Evolutionary conservation across 2,329 filamentous ascomycete species (phyloP).

Genomic region (Amauroascus niger): DNA sequence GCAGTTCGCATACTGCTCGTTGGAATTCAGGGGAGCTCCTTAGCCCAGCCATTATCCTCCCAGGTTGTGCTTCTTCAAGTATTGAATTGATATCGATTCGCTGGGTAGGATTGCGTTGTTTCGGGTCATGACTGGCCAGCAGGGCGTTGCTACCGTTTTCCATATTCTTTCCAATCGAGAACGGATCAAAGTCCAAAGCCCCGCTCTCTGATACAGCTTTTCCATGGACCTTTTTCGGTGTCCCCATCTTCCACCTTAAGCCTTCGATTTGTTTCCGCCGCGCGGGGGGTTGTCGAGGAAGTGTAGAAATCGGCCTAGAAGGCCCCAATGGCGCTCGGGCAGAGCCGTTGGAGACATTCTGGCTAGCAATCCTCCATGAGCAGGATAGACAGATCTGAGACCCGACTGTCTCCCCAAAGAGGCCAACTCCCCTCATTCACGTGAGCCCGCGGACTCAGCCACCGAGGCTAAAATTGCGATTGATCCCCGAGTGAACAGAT

Average conservation of each 20-base stretch:
- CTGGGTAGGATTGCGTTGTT: slow-evolving; percentile 6
- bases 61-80: slow-evolving; percentile 32
- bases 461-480: neutral
- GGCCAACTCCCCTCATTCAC: slow-evolving; percentile 22
- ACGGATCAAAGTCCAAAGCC: neutral
- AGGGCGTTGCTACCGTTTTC: neutral
- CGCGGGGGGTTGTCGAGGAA: slow-evolving; percentile 3
- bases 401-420: slow-evolving; percentile 23
- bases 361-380: slow-evolving; percentile 16
- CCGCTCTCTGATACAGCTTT: neutral
- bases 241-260: neutral
- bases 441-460: neutral
- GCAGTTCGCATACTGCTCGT: slow-evolving; percentile 33
- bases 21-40: slow-evolving; percentile 25
- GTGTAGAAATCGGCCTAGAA: slow-evolving; percentile 4
- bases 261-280: slow-evolving; percentile 1
- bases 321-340: neutral
- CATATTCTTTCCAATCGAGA: neutral
- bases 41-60: slow-evolving; percentile 33
- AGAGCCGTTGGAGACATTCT: slow-evolving; percentile 5
- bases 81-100: slow-evolving; percentile 9
- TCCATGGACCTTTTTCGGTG: neutral
- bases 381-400: slow-evolving; percentile 24
- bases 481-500: neutral
- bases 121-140: neutral